Base-by-base conservation (phyloP, 2,329 filamentous ascomycete species). In the Trichoderma harzianum region DNA sequence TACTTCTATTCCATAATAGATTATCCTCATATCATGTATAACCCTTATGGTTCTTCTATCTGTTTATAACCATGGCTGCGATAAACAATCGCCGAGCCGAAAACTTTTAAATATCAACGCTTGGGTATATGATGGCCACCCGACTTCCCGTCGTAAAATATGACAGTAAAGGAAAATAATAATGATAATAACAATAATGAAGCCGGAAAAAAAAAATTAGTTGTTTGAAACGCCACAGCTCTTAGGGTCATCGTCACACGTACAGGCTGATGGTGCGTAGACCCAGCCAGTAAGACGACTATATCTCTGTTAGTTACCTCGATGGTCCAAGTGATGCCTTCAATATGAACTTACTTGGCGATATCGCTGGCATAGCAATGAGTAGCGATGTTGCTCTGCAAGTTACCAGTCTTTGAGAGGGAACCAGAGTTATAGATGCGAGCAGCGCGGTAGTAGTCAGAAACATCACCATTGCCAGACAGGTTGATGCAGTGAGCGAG, bases 401-500 rank as follows among this genome's bases (percentile, higher is more conserved):
- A 70, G 32, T 75, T 70, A 70, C 74, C 70, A n/a, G 61, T 72
- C 34, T 68, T 72, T 64, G 74, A 72, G 53, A 75, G 69, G n/a
- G 75, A 76, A 47, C 75, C 75, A 30, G 66, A 72, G 72, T 76
- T 76, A 47, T 76, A 76, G 26, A 74, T 73, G 30, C 75, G 74
- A 43, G 74, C 75, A 39, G 73, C 74, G 32, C 72, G 73, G 39
- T 76, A 76, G 60, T 67, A 70, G 24, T 67, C 70, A 18, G 73
- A 73, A 32, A 65, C 69, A 58, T 69, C 72, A 21, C 55, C 21
- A 11, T 30, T 34, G 55, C 60, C 60, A 36, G 71, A 43, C 24
- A 34, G 7, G n/a, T 72, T 72, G 66, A 73, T 66, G 51, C 63
- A 72, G 36, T 73, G 64, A 12, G 65, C 51, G n/a, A 87, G 77